Evolutionary conservation across 108 stramenopile species (phyloP), one percentile per base, ranked within the genome.

Genomic region (Skeletonema marinoi): DNA sequence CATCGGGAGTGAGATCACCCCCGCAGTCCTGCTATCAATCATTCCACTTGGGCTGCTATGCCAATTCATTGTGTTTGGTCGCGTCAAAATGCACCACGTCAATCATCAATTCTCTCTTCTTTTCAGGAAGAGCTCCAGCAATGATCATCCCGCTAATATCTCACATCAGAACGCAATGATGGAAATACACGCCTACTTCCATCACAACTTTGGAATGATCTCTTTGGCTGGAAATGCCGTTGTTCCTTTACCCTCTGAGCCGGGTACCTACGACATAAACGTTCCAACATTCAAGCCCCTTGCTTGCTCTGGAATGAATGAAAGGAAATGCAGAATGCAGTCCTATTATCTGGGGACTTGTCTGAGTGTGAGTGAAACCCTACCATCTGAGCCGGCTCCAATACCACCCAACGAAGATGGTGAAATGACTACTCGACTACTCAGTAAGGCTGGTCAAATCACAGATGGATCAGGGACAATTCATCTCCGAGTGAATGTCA

Each of bases 321-420:
- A 41, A 39, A 56, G 44, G 7, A 70, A 63, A 50, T 46, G 65
- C 51, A 66, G 56, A 32, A 44, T 77, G 50, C 77, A 82, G 6
- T 60, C 66, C 14, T 82, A 72, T 35, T 82, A 78, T 50, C 46
- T 82, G 10, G 78, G 78, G 12, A 46, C 77, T 62, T 67, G 75
- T 38, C 41, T 77, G 30, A 75, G 64, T 32, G 76, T 77, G 30
- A 75, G 64, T 32, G 76, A 77, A 56, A 75, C 71, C 48, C 29
- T 16, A 48, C 68, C 75, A 17, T 32, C 61, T 16, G 80, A 71
- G 51, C 51, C 25, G 25, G 25, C 25, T 25, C 0, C 71, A 29
- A 44, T 41, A 33, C 75, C 63, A 5, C 38, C 65, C 7, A 60
- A 32, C 3, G 46, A 42, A 21, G 60, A 31, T 16, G 81, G 65